These are phyloP conservation scores for Penicillium sp. DNA, from an alignment of 2,329 filamentous ascomycete species.

Conservation along the genomic window DNA sequence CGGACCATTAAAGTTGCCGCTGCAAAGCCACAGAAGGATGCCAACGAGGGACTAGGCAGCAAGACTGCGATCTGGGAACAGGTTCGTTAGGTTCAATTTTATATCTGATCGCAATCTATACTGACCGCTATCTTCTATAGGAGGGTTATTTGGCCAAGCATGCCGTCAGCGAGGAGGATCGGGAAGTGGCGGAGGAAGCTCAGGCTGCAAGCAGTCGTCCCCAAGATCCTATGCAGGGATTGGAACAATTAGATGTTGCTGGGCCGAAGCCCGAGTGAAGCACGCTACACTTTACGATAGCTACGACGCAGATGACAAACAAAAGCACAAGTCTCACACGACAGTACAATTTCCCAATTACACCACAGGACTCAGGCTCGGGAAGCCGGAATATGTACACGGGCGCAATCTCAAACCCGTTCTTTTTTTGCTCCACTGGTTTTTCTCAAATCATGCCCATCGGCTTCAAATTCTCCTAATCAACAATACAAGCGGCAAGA, in stretches of 20 bases:
- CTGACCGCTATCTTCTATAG: constrained; percentile 52
- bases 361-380: constrained; percentile 25
- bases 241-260: constrained; percentile 90
- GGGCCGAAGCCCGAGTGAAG: constrained; percentile 76
- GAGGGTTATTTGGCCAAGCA: constrained; percentile 92
- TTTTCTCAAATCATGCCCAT: constrained; percentile 21
- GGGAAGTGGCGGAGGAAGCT: constrained; percentile 58
- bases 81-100: constrained; percentile 55
- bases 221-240: constrained; percentile 90
- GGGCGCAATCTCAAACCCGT: constrained; percentile 30
- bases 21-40: constrained; percentile 88
- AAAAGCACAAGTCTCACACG: constrained; percentile 16
- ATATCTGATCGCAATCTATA: background rate
- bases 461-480: constrained; percentile 29
- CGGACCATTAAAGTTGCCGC: constrained; percentile 86
- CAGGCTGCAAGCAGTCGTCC: constrained; percentile 55
- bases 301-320: constrained; percentile 22
- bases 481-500: constrained; percentile 32
- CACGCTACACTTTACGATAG: constrained; percentile 20
- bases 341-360: constrained; percentile 33
- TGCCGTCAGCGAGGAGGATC: constrained; percentile 79
- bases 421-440: constrained; percentile 14
- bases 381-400: constrained; percentile 42
- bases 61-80: constrained; percentile 97
- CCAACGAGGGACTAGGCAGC: constrained; percentile 82